phyloP scores from a whole-genome alignment of 768 basidiomycete species.

The Leucosporidium scottii region DNA sequence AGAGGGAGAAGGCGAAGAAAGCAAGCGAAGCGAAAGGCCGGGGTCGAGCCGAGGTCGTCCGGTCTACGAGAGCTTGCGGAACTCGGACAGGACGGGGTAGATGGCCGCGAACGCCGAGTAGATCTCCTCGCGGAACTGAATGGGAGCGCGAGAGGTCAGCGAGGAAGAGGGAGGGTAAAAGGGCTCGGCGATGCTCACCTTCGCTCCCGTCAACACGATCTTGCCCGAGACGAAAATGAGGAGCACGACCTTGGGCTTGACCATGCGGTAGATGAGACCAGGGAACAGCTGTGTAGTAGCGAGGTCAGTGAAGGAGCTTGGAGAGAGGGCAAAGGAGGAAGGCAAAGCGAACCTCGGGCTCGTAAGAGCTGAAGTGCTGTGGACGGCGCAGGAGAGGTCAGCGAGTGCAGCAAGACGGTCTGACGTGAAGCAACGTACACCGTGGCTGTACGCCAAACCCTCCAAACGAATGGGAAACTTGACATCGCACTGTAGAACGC shows the following conservation, averaged over 20 bases:
- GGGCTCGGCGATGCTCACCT: conserved; percentile 56
- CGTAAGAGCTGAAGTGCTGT: conserved; percentile 31
- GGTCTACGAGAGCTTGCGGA: conserved; percentile 50
- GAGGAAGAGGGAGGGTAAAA: not conserved
- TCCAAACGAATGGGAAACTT: conserved; percentile 98
- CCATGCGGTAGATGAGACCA: conserved; percentile 98
- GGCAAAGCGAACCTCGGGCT: conserved; percentile 12
- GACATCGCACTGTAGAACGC: conserved; percentile 64
- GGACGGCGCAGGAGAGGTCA: not conserved
- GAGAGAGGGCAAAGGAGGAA: not conserved
- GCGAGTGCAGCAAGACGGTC: not conserved
- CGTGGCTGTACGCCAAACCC: conserved; percentile 90
- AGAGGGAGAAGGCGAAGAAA: not conserved
- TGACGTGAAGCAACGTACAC: conserved; percentile 54
- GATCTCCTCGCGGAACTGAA: conserved; percentile 93
- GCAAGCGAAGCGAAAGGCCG: not conserved
- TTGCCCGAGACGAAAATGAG: conserved; percentile 99
- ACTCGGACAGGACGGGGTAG: conserved; percentile 94
- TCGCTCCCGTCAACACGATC: conserved; percentile 97
- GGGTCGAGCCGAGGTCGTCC: not conserved
- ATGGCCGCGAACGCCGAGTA: conserved; percentile 99
- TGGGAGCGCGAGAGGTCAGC: not conserved
- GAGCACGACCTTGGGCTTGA: conserved; percentile 97
- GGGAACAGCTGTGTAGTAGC: conserved; percentile 73
- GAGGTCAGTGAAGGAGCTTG: conserved; percentile 15